Conservation (phyloP, 495 filamentous ascomycete genomes). For the Penicillium tannophilum region DNA sequence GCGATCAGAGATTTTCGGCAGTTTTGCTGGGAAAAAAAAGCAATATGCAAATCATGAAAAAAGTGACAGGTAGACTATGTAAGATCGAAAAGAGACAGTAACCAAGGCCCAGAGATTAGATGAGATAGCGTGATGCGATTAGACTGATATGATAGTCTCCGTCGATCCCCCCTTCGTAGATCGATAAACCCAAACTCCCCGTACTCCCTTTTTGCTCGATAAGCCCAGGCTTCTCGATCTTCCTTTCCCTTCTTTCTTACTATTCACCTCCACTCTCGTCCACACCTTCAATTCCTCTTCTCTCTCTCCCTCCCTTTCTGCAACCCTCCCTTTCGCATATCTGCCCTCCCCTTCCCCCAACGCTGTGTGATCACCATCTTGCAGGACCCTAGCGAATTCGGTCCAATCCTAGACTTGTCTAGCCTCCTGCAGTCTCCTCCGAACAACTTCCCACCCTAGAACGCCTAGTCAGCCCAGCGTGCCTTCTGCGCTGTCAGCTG, state of each 20-base stretch:
- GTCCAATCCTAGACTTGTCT: constrained; percentile 18
- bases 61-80: constrained; percentile 1
- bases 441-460: background rate
- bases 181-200: constrained; percentile 33
- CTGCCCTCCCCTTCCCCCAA: constrained; percentile 1
- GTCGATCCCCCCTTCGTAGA: constrained; percentile 36
- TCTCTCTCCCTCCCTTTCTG: constrained; percentile 1
- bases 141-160: constrained; percentile 22
- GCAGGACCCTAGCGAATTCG: constrained; percentile 27
- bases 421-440: constrained; percentile 10
- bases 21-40: background rate
- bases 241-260: background rate
- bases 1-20: constrained; percentile 13
- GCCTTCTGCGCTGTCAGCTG: constrained; percentile 26
- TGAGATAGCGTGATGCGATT: constrained; percentile 21
- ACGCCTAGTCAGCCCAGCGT: constrained; percentile 15
- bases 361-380: constrained; percentile 25
- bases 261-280: background rate
- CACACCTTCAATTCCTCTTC: background rate
- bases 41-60: constrained; percentile 14
- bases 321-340: constrained; percentile 5
- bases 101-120: constrained; percentile 20
- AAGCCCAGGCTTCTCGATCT: background rate
- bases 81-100: constrained; percentile 8
- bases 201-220: constrained; percentile 19